Conservation (phyloP, 495 filamentous ascomycete species). For the Hypoxylon rickii region DNA sequence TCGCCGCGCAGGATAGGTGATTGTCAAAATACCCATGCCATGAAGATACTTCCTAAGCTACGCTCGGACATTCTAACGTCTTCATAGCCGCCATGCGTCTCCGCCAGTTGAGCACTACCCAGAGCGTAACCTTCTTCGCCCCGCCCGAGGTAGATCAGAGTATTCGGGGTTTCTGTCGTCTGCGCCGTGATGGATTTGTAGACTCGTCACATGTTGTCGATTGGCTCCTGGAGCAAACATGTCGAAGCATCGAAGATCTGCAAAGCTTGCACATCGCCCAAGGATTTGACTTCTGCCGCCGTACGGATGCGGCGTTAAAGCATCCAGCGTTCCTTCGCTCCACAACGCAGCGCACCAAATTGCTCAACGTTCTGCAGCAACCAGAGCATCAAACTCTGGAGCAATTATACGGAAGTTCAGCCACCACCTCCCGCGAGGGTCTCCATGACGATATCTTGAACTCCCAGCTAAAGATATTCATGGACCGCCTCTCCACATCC, state of each 20-base stretch:
- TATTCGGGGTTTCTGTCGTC: conserved; percentile 41
- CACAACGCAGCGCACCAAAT: conserved; percentile 7
- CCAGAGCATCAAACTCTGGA: conserved; percentile 45
- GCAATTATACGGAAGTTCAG: conserved; percentile 37
- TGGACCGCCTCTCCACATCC: not conserved
- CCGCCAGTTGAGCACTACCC: conserved; percentile 43
- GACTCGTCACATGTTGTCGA: conserved; percentile 39
- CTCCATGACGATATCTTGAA: not conserved
- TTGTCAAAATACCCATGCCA: too few relatives aligned
- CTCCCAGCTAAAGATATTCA: conserved; percentile 16
- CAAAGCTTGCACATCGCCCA: conserved; percentile 61
- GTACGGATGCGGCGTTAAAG: conserved; percentile 38
- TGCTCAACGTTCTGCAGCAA: conserved; percentile 36
- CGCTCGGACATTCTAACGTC: conserved; percentile 9
- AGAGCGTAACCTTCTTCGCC: conserved; percentile 44
- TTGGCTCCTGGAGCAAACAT: conserved; percentile 68
- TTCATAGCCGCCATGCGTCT: conserved; percentile 50
- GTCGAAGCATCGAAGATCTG: conserved; percentile 57
- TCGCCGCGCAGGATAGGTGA: too few relatives aligned
- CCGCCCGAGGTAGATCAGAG: conserved; percentile 53
- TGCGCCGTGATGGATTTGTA: not conserved
- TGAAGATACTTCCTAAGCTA: too few relatives aligned
- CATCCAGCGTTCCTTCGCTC: conserved; percentile 27
- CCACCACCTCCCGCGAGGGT: not conserved
- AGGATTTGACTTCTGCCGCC: conserved; percentile 59